Percentiles rank a stretch among this genome's conserved stretches.
phyloP scores from a whole-genome alignment of 257 asterid species.

The Ocimum tenuiflorum region DNA sequence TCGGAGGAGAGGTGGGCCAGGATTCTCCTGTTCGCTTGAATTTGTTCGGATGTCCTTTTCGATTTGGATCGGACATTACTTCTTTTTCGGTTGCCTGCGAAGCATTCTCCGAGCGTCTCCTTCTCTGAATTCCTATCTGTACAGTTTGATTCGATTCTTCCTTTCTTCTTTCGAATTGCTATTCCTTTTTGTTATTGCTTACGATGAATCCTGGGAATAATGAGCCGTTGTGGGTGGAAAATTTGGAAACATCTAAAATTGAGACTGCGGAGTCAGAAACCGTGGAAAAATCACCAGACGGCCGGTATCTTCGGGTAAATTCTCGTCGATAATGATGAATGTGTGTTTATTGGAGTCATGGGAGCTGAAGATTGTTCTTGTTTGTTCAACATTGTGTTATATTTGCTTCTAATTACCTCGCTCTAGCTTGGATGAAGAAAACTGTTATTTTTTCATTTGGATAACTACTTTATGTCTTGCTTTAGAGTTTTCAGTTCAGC shows the following conservation, averaged over 20 bases:
- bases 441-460: too few species aligned
- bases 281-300: constrained; percentile 49
- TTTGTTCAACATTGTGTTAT: too few species aligned
- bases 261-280: constrained; percentile 27
- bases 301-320: constrained; percentile 53
- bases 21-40: constrained; percentile 25
- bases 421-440: too few species aligned
- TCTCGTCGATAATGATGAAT: background rate
- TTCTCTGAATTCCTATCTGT: constrained; percentile 23
- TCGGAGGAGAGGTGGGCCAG: constrained; percentile 23
- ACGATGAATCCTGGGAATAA: constrained; percentile 28
- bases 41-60: constrained; percentile 33
- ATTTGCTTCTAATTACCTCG: too few species aligned
- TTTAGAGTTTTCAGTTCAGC: too few species aligned
- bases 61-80: constrained; percentile 37
- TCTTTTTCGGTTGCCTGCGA: constrained; percentile 62
- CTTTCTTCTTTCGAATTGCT: background rate
- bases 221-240: constrained; percentile 16
- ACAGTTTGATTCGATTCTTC: constrained; percentile 14
- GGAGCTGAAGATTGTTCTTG: background rate
- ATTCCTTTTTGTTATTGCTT: background rate
- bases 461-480: too few species aligned
- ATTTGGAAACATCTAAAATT: constrained; percentile 9
- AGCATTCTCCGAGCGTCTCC: constrained; percentile 51
- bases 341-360: too few species aligned